Conservation (phyloP, 768 basidiomycete genomes). For the Rhodosporidiobolus sp. region DNA sequence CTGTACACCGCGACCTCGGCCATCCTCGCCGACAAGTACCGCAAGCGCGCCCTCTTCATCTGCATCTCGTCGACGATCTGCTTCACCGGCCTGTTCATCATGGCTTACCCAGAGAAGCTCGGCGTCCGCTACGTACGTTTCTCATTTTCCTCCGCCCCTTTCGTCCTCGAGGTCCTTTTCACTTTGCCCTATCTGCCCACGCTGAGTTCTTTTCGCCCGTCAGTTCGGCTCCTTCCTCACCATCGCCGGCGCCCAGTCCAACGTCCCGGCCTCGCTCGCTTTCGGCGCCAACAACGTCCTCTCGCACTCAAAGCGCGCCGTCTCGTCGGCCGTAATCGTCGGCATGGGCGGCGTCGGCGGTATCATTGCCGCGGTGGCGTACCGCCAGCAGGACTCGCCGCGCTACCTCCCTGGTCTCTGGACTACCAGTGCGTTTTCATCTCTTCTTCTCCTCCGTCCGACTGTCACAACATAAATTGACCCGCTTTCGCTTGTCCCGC, state of each 20-base stretch:
- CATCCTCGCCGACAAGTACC: slow-evolving; percentile 28
- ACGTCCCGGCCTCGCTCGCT: slow-evolving; percentile 23
- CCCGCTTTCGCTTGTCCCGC: background rate
- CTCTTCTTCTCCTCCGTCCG: too few relatives aligned
- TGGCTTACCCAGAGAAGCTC: slow-evolving; percentile 21
- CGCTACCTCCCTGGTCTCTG: slow-evolving; percentile 32
- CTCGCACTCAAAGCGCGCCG: slow-evolving; percentile 41
- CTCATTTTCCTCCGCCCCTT: background rate
- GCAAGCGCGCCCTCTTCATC: slow-evolving; percentile 44
- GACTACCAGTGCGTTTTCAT: slow-evolving; percentile 5
- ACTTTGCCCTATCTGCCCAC: background rate
- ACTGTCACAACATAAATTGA: background rate
- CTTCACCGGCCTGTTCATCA: slow-evolving; percentile 39
- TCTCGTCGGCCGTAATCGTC: slow-evolving; percentile 40
- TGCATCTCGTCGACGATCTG: slow-evolving; percentile 38
- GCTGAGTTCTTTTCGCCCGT: background rate
- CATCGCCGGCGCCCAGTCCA: slow-evolving; percentile 33
- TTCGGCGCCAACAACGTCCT: slow-evolving; percentile 43
- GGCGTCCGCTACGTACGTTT: slow-evolving; percentile 27
- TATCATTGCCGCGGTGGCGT: slow-evolving; percentile 36
- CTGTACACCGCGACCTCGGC: slow-evolving; percentile 39
- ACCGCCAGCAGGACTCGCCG: slow-evolving; percentile 22
- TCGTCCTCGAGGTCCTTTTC: too few relatives aligned
- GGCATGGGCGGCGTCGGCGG: slow-evolving; percentile 43
- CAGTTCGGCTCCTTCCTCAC: slow-evolving; percentile 13